Base-by-base conservation (phyloP, 2,329 filamentous ascomycete species). In the Penicillium sp. region DNA sequence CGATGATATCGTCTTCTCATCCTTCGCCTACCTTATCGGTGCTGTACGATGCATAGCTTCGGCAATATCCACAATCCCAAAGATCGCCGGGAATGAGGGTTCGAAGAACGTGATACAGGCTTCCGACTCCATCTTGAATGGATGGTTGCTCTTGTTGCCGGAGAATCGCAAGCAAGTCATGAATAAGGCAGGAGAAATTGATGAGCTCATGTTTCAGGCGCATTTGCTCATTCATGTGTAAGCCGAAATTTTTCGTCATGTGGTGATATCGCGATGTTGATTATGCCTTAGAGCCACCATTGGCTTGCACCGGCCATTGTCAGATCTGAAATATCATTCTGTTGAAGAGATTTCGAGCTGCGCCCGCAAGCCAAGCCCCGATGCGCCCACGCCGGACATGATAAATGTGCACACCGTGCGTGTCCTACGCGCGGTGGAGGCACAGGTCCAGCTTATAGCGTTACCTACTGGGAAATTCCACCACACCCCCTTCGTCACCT, bases 121-220 rank as follows among this genome's bases (percentile, higher is more conserved):
- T 1, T 73, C 72, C 1, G 79, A 81, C 63, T 73, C 75, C 6
- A 70, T 71, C 17, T 64, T 80, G 3, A 73, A 80, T 28, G 79
- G 70, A 8, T 81, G 79, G 79, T 53, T 74, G 1, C 70, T 79
- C 26, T 62, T 80, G 9, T 64, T 81, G 3, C 79, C 79, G 0
- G 66, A 75, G 26, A 58, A 67, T 3, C 71, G 71, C 12, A 72
- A 72, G 19, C 67, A 74, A 13, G 66, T 79, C 37, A 76, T 81
- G 72, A 68, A 26, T 15, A 71, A 57, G 53, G 63, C 37, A 10
- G 68, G 69, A 2, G 56, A 73, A 65, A 55, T 75, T 5, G 75
- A 77, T 60, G 74, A 76, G 76, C 89, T 96, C 83, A 88, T 96
- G 75, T 96, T 96, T 77, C 91, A 95, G 75, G 92, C 91, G 0